Percentiles rank a stretch among this genome's conserved stretches.
Evolutionary conservation across 1,284 basidiomycete genomes (phyloP).

Genomic region (Ustilago bromivora): DNA sequence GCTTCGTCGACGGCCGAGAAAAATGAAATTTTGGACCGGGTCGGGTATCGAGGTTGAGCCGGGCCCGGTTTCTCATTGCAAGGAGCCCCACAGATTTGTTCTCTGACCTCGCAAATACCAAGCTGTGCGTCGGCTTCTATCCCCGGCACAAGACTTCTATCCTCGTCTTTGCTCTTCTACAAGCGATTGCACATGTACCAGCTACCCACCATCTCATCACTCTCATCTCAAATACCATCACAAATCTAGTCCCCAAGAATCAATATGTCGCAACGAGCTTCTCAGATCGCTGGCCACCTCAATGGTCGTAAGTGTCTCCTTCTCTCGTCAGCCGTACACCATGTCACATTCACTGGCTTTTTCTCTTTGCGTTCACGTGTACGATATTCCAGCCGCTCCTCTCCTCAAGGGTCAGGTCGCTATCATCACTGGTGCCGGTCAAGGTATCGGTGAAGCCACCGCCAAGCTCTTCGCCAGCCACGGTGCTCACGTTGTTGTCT

Average conservation of each 20-base stretch:
- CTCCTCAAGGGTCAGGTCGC: slow-evolving; percentile 78
- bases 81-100: slow-evolving; percentile 14
- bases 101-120: too few species aligned
- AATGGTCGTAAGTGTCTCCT: slow-evolving; percentile 43
- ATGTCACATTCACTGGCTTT: background rate
- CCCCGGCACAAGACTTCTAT: slow-evolving; percentile 9
- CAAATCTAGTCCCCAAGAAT: background rate
- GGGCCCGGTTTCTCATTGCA: slow-evolving; percentile 13
- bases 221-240: background rate
- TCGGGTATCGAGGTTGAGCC: slow-evolving; percentile 29
- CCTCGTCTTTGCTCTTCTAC: background rate
- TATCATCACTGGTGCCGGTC: slow-evolving; percentile 79
- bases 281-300: slow-evolving; percentile 54
- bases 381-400: slow-evolving; percentile 27
- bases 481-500: slow-evolving; percentile 86
- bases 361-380: background rate
- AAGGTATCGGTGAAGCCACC: slow-evolving; percentile 70
- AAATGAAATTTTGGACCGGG: background rate
- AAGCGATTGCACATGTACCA: background rate
- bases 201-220: background rate
- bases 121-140: slow-evolving; percentile 17
- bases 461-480: slow-evolving; percentile 85
- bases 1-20: slow-evolving; percentile 19
- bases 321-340: background rate
- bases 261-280: slow-evolving; percentile 50